Evolutionary conservation across 306 rosid genomes (phyloP).

Genomic region (Prunus campanulata): DNA sequence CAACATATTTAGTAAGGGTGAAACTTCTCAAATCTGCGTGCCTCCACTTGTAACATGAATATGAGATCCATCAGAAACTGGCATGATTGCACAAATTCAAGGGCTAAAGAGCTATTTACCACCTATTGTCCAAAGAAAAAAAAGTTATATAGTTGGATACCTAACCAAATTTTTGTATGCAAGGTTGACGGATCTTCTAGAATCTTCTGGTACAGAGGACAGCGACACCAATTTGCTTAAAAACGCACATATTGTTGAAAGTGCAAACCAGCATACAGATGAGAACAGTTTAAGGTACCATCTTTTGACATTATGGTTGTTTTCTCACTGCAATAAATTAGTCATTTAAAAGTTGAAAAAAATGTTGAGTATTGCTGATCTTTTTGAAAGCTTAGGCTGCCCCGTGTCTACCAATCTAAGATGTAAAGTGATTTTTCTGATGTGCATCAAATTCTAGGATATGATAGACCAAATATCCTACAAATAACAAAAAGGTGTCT

Average conservation of each 20-base stretch:
- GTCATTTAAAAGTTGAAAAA: not conserved
- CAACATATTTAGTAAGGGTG: not conserved
- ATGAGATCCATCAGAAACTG: not conserved
- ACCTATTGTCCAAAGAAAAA: not conserved
- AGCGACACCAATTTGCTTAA: conserved; percentile 57
- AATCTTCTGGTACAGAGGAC: conserved; percentile 64
- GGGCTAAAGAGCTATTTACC: not conserved
- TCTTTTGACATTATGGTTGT: conserved; percentile 11
- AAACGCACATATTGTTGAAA: conserved; percentile 38
- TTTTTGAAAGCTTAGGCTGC: not conserved
- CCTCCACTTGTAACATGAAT: conserved; percentile 17
- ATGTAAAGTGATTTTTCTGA: not conserved
- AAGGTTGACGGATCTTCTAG: conserved; percentile 77
- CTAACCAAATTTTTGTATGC: conserved; percentile 21
- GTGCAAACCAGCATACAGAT: conserved; percentile 23
- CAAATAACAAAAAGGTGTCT: no score
- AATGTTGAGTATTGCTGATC: not conserved
- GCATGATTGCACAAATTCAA: not conserved
- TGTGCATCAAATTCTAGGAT: not conserved
- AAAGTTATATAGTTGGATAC: conserved; percentile 3
- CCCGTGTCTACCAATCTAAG: not conserved
- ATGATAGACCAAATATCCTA: not conserved
- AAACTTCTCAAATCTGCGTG: conserved; percentile 14
- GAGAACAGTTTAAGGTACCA: conserved; percentile 40
- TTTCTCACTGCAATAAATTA: not conserved